Percentiles rank a stretch among this genome's conserved stretches.
Conservation (phyloP, 208 protist species). For the Trypanosoma theileri region DNA sequence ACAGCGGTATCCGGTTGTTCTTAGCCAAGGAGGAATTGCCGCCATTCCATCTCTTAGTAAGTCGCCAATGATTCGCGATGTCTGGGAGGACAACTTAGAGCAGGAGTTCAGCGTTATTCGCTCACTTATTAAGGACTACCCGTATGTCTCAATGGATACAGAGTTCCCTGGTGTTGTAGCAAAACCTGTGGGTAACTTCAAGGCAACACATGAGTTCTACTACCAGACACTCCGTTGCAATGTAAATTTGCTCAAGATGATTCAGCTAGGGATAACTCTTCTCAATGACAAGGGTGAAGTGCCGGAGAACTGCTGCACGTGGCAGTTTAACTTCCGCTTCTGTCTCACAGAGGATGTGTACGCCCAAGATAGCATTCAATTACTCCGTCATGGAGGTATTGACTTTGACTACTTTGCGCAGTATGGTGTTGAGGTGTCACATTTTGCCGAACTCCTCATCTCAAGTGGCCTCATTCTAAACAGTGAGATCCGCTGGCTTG, state of each 20-base stretch:
- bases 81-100: conserved; percentile 97
- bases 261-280: conserved; percentile 98
- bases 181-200: conserved; percentile 95
- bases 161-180: conserved; percentile 99
- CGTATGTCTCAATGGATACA: conserved; percentile 98
- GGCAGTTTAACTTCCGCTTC: conserved; percentile 99
- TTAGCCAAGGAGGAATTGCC: conserved; percentile 18
- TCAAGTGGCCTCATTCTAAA: conserved; percentile 96
- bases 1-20: conserved; percentile 19
- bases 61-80: conserved; percentile 93
- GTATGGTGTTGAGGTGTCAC: conserved; percentile 95
- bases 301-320: conserved; percentile 93
- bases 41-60: conserved; percentile 79
- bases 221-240: conserved; percentile 98
- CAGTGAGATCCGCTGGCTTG: conserved; percentile 96
- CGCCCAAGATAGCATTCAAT: conserved; percentile 97
- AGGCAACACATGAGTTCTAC: conserved; percentile 94
- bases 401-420: conserved; percentile 95
- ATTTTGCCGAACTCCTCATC: conserved; percentile 98
- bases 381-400: conserved; percentile 95
- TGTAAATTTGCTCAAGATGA: conserved; percentile 99
- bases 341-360: conserved; percentile 96
- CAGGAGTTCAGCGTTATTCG: conserved; percentile 96
- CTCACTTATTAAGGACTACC: conserved; percentile 95
- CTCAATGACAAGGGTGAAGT: conserved; percentile 96